Evolutionary conservation across 2,329 filamentous ascomycete genomes (phyloP), one percentile per base, ranked within the genome.

Genomic region (Epichloe scottii): DNA sequence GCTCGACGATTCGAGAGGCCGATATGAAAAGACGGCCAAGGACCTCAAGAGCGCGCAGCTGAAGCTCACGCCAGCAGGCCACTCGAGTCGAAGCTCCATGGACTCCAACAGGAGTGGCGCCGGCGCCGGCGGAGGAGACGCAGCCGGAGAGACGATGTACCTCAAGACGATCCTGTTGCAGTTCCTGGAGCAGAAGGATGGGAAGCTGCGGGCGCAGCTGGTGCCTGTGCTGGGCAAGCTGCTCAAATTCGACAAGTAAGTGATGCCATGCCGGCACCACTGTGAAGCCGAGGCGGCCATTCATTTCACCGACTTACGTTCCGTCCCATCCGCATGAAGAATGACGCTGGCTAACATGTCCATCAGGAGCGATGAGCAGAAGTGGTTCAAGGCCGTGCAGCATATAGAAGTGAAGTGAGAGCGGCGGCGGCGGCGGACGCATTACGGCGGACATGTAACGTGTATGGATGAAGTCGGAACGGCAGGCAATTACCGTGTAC

Each of bases 91-190:
- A 3, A 73, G 71, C 30, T 67, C 67, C 3, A 61, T 64, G 52
- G 68, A 69, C 42, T 68, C 66, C 37, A 60, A 51, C 2, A 59
- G 65, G n/a, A 71, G 67, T 48, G 66, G 64, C 40, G 15, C 59
- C 60, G 33, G 58, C 55, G 44, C 19, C 33, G 57, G 57, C n/a
- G 60, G 26, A 26, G 26, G 26, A 26, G 53, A 51, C 4, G 61
- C 58, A 17, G 55, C 60, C 14, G 63, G 70, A 5, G 79, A 83
- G 53, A 72, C 73, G 38, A 75, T 81, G 54, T 91, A 93, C 60
- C 68, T 91, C 50, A 90, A 89, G 74, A 89, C 87, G 8, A 85
- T 91, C 50, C 66, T 93, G 58, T 67, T 93, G 57, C 86, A 90
- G 66, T 91, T 91, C 64, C 66, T 93, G 56, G 85, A 90, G 71